Base-by-base conservation (phyloP, 73 alveolate genomes). In the Paramecium bursaria region DNA sequence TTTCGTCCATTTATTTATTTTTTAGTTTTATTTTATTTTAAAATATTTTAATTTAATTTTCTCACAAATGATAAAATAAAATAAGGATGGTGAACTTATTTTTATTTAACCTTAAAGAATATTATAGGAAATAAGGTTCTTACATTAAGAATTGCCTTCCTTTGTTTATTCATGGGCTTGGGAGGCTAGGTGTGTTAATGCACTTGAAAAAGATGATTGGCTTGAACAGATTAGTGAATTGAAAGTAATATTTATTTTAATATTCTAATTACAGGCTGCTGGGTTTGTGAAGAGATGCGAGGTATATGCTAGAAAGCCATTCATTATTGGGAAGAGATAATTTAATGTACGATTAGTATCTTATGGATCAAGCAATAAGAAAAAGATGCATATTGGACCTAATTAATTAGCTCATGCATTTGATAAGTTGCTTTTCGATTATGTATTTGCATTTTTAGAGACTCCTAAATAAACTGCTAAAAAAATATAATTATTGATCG, bases 351-450 rank as follows among this genome's bases (percentile, higher is more conserved):
- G 89, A 25, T 42, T 79, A 15, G 74, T 53, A 13, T 53, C 85
- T 17, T 79, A 50, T 35, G 89, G 89, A 4, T 80, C 75, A 39
- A 30, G 85, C 3, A 53, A 60, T 19, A 49, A 67, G 50, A 79
- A 48, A 53, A 61, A 73, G 46, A 79, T 79, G 89, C 54, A 25
- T 50, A 49, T 73, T 30, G 89, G 89, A 13, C 85, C 76, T 27
- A 79, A 79, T 47, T 82, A 61, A 19, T 79, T 79, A 46, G 89
- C 85, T 2, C 76, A 79, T 79, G 89, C 89, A 52, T 79, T 79
- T 55, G 89, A 73, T 53, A 79, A 79, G n/a, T 39, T 79, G 67
- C 51, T 79, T 80, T 53, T 79, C 25, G 89, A 79, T 54, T 79
- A 79, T 54, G 89, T 79, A 9, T 79, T 39, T 42, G 48, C 54